A percentile compares a stretch with the other conserved stretches of the same genome.
phyloP scores from a whole-genome alignment of 1,284 basidiomycete genomes.

The Trichosporon inkin region DNA sequence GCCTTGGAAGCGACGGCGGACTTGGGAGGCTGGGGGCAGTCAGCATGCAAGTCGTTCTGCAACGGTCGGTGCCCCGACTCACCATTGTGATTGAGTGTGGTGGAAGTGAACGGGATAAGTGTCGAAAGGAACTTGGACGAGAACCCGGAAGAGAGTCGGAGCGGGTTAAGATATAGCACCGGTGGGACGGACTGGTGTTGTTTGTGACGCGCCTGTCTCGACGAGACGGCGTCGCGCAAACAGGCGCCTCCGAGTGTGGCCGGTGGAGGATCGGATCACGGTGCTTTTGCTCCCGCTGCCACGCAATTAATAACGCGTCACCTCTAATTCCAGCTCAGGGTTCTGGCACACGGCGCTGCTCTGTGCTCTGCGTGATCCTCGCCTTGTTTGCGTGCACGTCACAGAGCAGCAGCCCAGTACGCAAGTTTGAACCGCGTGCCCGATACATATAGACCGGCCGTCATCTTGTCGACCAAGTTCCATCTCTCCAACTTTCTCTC shows the following conservation, averaged over 20 bases:
- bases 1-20: conserved; percentile 52
- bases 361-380: neutral
- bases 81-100: conserved; percentile 36
- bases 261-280: no score
- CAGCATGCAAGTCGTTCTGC: conserved; percentile 40
- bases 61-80: conserved; percentile 55
- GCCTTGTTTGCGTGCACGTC: no score
- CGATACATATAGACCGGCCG: neutral
- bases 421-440: no score
- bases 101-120: neutral
- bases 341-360: neutral
- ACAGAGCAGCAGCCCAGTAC: neutral
- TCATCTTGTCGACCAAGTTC: neutral
- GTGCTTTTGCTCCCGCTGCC: neutral
- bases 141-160: neutral
- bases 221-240: no score
- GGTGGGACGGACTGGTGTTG: neutral
- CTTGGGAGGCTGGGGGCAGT: conserved; percentile 45
- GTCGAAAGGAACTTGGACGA: neutral
- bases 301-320: neutral
- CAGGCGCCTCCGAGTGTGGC: no score
- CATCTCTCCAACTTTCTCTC: conserved; percentile 24
- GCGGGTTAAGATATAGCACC: neutral
- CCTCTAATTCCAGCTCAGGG: neutral
- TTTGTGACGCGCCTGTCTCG: neutral